Evolutionary conservation across 1,284 basidiomycete species (phyloP).

Genomic region (Amylostereum areolatum): DNA sequence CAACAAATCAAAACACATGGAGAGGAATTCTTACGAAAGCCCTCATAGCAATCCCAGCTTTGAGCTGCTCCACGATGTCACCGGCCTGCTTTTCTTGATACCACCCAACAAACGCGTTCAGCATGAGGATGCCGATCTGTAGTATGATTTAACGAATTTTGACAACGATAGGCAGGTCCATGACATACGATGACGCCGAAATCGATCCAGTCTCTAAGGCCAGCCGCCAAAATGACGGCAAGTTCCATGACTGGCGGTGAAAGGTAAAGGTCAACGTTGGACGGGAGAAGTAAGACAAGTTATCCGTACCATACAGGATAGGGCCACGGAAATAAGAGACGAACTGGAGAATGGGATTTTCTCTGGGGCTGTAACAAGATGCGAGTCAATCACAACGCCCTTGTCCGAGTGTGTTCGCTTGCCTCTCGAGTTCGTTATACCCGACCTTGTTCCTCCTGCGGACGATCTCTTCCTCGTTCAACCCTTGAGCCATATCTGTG

Average conservation of each 20-base stretch:
- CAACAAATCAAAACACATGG: neutral
- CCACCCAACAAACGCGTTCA: slow-evolving; percentile 50
- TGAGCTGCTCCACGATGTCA: slow-evolving; percentile 47
- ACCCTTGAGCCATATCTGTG: slow-evolving; percentile 37
- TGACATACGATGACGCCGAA: slow-evolving; percentile 43
- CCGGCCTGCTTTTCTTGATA: slow-evolving; percentile 49
- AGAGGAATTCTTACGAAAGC: slow-evolving; percentile 18
- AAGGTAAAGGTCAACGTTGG: neutral
- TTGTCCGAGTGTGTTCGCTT: slow-evolving; percentile 8
- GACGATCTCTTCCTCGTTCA: slow-evolving; percentile 32
- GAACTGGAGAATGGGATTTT: slow-evolving; percentile 45
- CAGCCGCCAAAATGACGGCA: slow-evolving; percentile 46
- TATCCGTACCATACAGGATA: slow-evolving; percentile 33
- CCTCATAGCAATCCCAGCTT: slow-evolving; percentile 47
- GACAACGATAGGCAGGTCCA: slow-evolving; percentile 1
- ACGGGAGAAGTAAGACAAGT: neutral
- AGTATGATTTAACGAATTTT: neutral
- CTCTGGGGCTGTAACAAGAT: slow-evolving; percentile 21
- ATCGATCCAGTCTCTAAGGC: slow-evolving; percentile 49
- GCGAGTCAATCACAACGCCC: slow-evolving; percentile 13
- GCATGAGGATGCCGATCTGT: slow-evolving; percentile 30
- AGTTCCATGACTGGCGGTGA: slow-evolving; percentile 38
- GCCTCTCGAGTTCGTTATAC: slow-evolving; percentile 42
- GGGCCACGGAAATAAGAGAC: slow-evolving; percentile 40
- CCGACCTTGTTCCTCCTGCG: slow-evolving; percentile 28